Base-by-base conservation (phyloP, 495 filamentous ascomycete species). In the Daldinia grandis region DNA sequence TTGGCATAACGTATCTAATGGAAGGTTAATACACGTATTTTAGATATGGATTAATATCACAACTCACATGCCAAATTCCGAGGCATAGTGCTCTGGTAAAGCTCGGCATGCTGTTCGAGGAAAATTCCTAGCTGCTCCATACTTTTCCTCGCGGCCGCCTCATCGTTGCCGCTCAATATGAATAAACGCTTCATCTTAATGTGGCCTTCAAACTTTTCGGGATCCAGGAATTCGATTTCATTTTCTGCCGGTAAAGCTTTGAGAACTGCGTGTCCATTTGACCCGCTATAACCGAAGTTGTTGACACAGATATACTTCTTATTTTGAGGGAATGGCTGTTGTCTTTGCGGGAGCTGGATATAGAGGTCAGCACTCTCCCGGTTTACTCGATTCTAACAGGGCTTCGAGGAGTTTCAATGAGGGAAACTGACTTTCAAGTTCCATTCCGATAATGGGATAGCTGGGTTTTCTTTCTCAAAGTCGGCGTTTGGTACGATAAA, bases 401-500 rank as follows among this genome's bases (percentile, higher is more conserved):
- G 6, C 15, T 30, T 64, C 27, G 1, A 50, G 8, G 7, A n/a
- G 14, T 7, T 19, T 44, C 30, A 28, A 58, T 67, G 51, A 10
- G 28, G 17, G 28, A 19, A 56, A 68, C 70, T 62, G 8, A 73
- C 81, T 63, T 83, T 81, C 21, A 84, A 51, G 42, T 81, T 79
- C 79, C 81, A 83, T 50, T 82, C 78, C 37, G 80, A 77, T 69
- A 82, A 81, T 5, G 81, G 81, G 38, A 83, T 84, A 53, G 76
- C 79, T 42, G 86, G 80, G 57, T 88, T 91, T 4, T 85, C 77
- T 15, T 80, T 79, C 78, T 83, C 79, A 59, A 89, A 84, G 38
- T 83, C 80, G 47, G 86, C 71, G 74, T 82, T 83, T 14, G 83
- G 80, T 21, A 79, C 75, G 63, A 86, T 80, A 64, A 82, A 79